phyloP scores from a whole-genome alignment of 495 filamentous ascomycete species.

The Clohesyomyces aquaticus region DNA sequence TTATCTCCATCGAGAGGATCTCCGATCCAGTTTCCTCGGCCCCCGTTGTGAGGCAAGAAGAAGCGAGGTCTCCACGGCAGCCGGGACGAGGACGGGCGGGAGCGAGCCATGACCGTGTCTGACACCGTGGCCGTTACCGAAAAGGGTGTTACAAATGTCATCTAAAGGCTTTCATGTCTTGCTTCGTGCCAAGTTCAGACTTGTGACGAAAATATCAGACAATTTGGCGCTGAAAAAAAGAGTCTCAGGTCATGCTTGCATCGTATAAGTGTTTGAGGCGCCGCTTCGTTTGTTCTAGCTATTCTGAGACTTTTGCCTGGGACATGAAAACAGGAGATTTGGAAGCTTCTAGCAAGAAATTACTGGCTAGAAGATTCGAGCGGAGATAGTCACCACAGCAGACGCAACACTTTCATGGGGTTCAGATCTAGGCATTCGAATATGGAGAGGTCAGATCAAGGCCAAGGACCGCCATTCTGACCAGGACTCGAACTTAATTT shows the following conservation, averaged over 20 bases:
- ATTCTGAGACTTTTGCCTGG: background rate
- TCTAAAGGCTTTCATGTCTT: background rate
- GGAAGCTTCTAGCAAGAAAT: too few relatives aligned
- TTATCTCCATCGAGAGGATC: constrained; percentile 5
- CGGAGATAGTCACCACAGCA: too few relatives aligned
- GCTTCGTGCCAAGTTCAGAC: background rate
- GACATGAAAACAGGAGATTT: too few relatives aligned
- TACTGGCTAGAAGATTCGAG: too few relatives aligned
- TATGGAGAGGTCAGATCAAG: too few relatives aligned
- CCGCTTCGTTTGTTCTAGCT: constrained; percentile 2
- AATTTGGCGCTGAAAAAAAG: background rate
- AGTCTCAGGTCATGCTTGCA: constrained; percentile 18
- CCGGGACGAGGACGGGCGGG: constrained; percentile 1
- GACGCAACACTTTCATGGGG: too few relatives aligned
- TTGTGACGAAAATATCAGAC: background rate
- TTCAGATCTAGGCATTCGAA: too few relatives aligned
- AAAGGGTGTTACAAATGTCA: too few relatives aligned
- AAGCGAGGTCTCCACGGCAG: background rate
- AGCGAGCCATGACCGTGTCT: background rate
- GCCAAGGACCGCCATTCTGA: too few relatives aligned
- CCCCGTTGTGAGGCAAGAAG: background rate
- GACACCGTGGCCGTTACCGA: too few relatives aligned
- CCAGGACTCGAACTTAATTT: too few relatives aligned
- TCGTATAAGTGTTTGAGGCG: constrained; percentile 8
- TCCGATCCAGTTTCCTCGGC: background rate